Base-by-base conservation (phyloP, 306 rosid genomes). In the Cyclanthera cordifolia region DNA sequence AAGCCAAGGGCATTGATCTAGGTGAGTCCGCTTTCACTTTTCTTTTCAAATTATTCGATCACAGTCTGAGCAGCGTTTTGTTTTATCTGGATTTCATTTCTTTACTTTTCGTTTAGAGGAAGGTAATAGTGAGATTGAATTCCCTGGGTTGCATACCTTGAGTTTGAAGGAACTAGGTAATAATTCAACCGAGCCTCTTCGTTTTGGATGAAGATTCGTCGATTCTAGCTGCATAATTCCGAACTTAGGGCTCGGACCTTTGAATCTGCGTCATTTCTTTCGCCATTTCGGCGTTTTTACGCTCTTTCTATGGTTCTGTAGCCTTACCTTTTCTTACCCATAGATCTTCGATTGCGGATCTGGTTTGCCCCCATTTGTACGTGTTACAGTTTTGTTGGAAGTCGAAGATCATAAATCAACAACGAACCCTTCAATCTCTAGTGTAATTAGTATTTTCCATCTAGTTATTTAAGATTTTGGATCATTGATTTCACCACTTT, bases 1-100 rank as follows among this genome's bases (percentile, higher is more conserved):
- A 72, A 69, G 84, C 79, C 82, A 79, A 76, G 76, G 72, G 61
- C 73, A 51, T 60, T 66, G 68, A 71, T 78, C 75, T 74, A 79
- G 87, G 87, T 80, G 71, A 72, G 82, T 16, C 66, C 66, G 46
- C 70, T 76, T 48, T 51, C 67, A 9, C 68, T 23, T 65, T 71
- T 53, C 53, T 19, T 11, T 24, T 54, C 34, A 27, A 30, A 0
- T 2, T 54, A 28, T 41, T n/a, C 19, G 2, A 10, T 17, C 15
- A 1, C 5, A 34, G 45, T 34, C 53, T 49, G 28, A 16, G 15
- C 55, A 46, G 12, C 11, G 37, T 28, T 81, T 59, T 50, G 27
- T 23, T 63, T 20, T 14, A 70, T 63, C 60, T 57, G 32, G 73
- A 57, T 67, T 79, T 71, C 51, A 66, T 14, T 53, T 71, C 69